Base-by-base conservation (phyloP, 305 asterid genomes). In the Fraxinus xanthoxyloides region DNA sequence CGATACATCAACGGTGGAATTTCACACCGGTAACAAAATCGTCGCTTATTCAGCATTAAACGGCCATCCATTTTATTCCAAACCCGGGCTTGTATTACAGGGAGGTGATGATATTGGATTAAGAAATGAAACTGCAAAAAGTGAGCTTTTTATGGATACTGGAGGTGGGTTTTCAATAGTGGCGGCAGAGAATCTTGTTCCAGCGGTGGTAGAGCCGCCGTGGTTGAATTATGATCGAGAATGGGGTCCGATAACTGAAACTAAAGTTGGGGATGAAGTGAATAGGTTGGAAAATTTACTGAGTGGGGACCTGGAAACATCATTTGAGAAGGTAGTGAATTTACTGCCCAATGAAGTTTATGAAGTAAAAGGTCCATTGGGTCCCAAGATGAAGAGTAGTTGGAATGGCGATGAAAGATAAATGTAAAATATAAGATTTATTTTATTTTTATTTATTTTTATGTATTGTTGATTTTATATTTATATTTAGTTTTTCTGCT, bases 291-390 rank as follows among this genome's bases (percentile, higher is more conserved):
- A 83, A 85, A 86, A 72, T 2, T 2, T 46, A 61, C 74, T 93
- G 86, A 82, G 87, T 6, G 88, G 78, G 43, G 82, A 73, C 5
- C 40, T 90, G 79, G 89, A 83, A 69, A 36, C 82, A 24, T 63
- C 78, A 59, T 79, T 95, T 43, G 83, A 83, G 84, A 87, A 65
- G 51, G 10, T 93, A 83, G 84, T 87, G 40, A 78, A 84, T 1
- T 15, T 73, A 32, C 36, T 95, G 83, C 99, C 98, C 0, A 75
- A 72, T 19, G 99, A 95, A 82, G 38, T 92, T 38, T 92, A 74
- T 19, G 93, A 94, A 36, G 91, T 91, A 48, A 90, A 90, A 13
- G 98, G 98, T 7, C 98, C 98, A 6, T 86, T 89, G 0, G 98
- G 98, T 17, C 98, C 98, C 2, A 93, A 92, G 94, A 80, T 88